phyloP scores from a whole-genome alignment of 305 asterid species.

The Ruellia speciosa region DNA sequence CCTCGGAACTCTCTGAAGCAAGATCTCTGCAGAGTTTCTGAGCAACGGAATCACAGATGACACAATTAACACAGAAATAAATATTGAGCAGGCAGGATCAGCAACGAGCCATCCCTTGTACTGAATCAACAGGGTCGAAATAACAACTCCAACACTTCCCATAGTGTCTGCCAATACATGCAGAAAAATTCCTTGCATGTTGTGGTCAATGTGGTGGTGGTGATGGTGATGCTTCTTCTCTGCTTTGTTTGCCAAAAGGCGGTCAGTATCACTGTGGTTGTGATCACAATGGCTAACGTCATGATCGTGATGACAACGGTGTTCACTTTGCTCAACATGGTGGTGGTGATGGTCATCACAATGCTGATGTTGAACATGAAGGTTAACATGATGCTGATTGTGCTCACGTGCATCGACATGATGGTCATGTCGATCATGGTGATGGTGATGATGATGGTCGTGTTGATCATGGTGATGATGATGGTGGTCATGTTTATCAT shows the following conservation, averaged over 20 bases:
- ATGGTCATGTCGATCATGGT: conserved; percentile 17
- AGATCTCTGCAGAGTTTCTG: conserved; percentile 72
- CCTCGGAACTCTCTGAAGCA: conserved; percentile 88
- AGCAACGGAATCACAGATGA: conserved; percentile 82
- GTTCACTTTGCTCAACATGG: conserved; percentile 17
- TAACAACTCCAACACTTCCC: conserved; percentile 93
- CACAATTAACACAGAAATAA: conserved; percentile 69
- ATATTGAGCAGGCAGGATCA: conserved; percentile 92
- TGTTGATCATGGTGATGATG: conserved; percentile 15
- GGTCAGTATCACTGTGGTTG: conserved; percentile 19
- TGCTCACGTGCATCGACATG: conserved; percentile 5
- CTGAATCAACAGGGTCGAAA: conserved; percentile 73
- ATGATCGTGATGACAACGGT: conserved; percentile 11
- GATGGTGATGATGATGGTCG: conserved; percentile 21
- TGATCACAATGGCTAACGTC: conserved; percentile 7
- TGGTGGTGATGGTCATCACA: conserved; percentile 14
- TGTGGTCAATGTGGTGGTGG: conserved; percentile 84
- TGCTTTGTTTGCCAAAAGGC: conserved; percentile 22
- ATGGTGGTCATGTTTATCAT: conserved; percentile 21
- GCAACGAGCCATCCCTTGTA: conserved; percentile 93
- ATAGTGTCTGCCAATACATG: conserved; percentile 92
- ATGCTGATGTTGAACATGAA: conserved; percentile 13
- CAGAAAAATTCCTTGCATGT: conserved; percentile 96
- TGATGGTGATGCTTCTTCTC: conserved; percentile 29
- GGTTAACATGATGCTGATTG: conserved; percentile 20